Base-by-base conservation (phyloP, 192 early-diverging fungal species). In the Thoreauomyces humboldtii region DNA sequence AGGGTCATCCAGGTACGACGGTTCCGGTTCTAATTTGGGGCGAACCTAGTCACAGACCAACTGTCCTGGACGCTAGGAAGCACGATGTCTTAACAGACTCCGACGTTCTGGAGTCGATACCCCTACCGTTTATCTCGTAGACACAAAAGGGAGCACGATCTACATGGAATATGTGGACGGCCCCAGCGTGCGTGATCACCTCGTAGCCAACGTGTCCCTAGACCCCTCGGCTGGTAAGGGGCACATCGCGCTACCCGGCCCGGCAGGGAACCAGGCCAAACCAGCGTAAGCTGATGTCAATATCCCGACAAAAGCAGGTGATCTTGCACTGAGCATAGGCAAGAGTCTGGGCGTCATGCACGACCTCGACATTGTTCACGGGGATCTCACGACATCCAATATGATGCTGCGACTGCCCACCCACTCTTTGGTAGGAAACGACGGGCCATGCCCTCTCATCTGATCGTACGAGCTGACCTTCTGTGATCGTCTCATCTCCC, bases 351-450 rank as follows among this genome's bases (percentile, higher is more conserved):
- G 89, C 11, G 71, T 73, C 60, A 88, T 98, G 86, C 97, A 99
- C 74, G 76, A 70, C 41, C 66, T 83, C 46, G 90, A 93, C 71
- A 83, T 99, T 45, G 77, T 99, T 41, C 97, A 99, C 61, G 97
- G 97, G 0, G 97, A 99, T 72, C 74, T 99, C 64, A 99, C 97
- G 0, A 96, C 95, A 0, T 96, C 93, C 4, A 99, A 99, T 72
- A 80, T 98, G 70, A 85, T 97, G 68, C 38, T 95, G 32, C 70
- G 88, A 28, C 53, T 77, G 7, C 57, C 66, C 25, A 79, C 66
- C 9, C 45, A 66, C 21, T 77, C 81, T 21, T 55, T 89, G 64
- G 86, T 87, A 69, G 34, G 59, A 57, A 9, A n/a, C n/a, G n/a
- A n/a, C n/a, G n/a, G 1, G n/a, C n/a, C n/a, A n/a, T n/a, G n/a